Base-by-base conservation (phyloP, 2,329 filamentous ascomycete species). In the Davidsoniella virescens region DNA sequence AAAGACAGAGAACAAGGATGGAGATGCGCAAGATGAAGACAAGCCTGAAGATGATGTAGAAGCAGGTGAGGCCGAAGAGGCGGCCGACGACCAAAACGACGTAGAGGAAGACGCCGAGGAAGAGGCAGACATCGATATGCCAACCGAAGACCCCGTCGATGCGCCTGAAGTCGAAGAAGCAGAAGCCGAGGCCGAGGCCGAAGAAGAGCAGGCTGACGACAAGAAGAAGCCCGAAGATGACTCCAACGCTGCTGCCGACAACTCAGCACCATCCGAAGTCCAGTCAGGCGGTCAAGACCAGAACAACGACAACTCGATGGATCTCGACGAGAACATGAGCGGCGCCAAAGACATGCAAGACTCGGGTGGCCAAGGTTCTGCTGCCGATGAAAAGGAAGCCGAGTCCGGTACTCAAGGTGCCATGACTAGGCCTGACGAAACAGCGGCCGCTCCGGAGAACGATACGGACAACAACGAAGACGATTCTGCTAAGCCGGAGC, bases 321-420 rank as follows among this genome's bases (percentile, higher is more conserved):
- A 83, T n/a, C 63, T 78, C 18, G 73, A 81, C 18, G 73, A 80
- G 49, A 70, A 77, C 40, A 71, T 77, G 39, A 67, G 76, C 56
- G 70, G 69, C 54, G 76, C 78, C 47, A 71, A 72, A 38, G 72
- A 80, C 2, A 76, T 84, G 57, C 73, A 74, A 54, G 78, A 85
- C 17, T 72, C 78, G 50, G 82, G 82, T 14, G 73, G 80, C 18
- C 71, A 78, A 62, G 79, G 80, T 50, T 78, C 84, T 20, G 71
- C 75, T 9, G 71, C 75, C 1, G 75, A 79, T 5, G 75, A 84
- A 45, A 70, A 82, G 55, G 72, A 82, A 53, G 73, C 75, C 23
- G 73, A 73, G 2, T 68, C 75, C 23, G 76, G 78, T n/a, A 75
- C 78, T 58, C 75, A 83, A 56, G 81, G 79, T 10, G 68, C 65